These are phyloP conservation scores for Trichothecium roseum DNA, from an alignment of 2,329 filamentous ascomycete genomes.

Conservation along the genomic window DNA sequence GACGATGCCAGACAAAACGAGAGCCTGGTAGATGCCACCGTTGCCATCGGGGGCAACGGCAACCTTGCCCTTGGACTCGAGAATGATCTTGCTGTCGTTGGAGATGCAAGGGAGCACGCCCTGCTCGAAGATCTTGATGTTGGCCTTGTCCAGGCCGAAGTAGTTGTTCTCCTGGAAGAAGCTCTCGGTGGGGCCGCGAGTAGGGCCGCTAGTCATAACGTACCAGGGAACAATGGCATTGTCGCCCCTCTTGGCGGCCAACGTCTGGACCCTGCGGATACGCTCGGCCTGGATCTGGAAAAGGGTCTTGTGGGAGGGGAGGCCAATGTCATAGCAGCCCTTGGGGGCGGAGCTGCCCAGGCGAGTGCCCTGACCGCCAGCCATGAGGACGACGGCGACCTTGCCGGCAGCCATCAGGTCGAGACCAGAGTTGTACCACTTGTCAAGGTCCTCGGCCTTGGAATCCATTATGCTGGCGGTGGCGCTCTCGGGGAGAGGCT, in stretches of 20 bases:
- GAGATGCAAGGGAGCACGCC: constrained; percentile 94
- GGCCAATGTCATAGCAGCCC: constrained; percentile 92
- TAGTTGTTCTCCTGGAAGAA: constrained; percentile 87
- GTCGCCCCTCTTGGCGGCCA: constrained; percentile 57
- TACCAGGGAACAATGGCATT: constrained; percentile 83
- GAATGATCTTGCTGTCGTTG: constrained; percentile 92
- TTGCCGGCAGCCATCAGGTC: constrained; percentile 70
- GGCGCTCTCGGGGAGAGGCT: constrained; percentile 79
- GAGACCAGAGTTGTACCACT: constrained; percentile 76
- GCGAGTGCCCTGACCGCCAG: constrained; percentile 90
- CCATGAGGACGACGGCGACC: constrained; percentile 86
- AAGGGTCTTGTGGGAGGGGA: constrained; percentile 85
- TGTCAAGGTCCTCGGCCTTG: constrained; percentile 61
- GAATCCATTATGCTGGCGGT: constrained; percentile 90
- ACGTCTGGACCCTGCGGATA: constrained; percentile 73
- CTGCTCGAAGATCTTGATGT: constrained; percentile 92
- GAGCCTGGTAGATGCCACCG: constrained; percentile 88
- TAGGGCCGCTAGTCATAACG: constrained; percentile 98
- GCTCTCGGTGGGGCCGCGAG: constrained; percentile 78
- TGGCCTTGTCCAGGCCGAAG: constrained; percentile 78
- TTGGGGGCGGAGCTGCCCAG: constrained; percentile 92
- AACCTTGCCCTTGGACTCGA: constrained; percentile 83
- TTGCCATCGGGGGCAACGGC: constrained; percentile 96
- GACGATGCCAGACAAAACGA: constrained; percentile 70
- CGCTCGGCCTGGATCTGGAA: constrained; percentile 98